Conservation (phyloP, 1,284 basidiomycete species). For the Cutaneotrichosporon cutaneum region DNA sequence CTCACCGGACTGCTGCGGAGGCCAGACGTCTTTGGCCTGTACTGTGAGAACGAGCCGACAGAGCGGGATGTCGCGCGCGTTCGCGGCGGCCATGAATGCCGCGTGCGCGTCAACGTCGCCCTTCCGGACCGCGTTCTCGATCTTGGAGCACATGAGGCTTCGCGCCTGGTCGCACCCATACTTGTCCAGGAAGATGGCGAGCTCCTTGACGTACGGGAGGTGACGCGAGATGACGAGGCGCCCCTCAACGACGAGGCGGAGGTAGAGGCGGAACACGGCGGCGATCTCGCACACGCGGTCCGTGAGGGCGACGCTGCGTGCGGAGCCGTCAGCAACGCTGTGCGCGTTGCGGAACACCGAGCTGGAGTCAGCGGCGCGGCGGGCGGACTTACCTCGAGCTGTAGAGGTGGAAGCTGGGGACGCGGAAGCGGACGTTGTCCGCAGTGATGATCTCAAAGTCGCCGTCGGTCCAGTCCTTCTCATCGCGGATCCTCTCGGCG, state of each 20-base stretch:
- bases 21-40: not conserved
- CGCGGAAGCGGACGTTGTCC: slow-evolving; percentile 17
- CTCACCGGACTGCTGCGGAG: too few species aligned
- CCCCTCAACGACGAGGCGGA: not conserved
- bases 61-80: not conserved
- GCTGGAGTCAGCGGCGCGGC: not conserved
- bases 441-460: slow-evolving; percentile 20
- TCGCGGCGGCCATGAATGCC: not conserved
- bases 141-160: not conserved
- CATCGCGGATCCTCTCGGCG: not conserved
- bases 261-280: slow-evolving; percentile 1
- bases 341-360: not conserved
- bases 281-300: not conserved
- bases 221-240: not conserved
- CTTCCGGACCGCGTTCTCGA: not conserved
- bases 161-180: not conserved
- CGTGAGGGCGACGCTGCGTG: not conserved
- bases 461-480: slow-evolving; percentile 11
- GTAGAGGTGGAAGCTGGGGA: slow-evolving; percentile 16
- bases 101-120: not conserved
- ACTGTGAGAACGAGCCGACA: not conserved
- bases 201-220: not conserved
- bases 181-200: not conserved
- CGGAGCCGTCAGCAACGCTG: not conserved
- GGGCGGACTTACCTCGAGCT: not conserved